phyloP scores from a whole-genome alignment of 192 early-diverging fungal species.

The Lobosporangium transversale region DNA sequence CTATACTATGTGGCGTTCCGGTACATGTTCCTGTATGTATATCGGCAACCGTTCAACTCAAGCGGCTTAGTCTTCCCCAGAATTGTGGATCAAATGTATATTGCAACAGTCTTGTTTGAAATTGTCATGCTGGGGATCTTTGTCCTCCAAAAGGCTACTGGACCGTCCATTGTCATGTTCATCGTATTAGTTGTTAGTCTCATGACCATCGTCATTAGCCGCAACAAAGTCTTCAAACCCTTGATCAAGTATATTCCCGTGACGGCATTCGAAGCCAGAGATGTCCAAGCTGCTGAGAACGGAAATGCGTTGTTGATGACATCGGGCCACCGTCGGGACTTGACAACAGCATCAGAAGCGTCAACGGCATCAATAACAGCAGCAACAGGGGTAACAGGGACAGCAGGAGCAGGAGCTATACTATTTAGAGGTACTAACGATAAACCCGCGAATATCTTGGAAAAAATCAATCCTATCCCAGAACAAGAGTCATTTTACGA shows the following conservation, averaged over 20 bases:
- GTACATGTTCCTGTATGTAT: constrained; percentile 83
- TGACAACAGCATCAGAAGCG: neutral
- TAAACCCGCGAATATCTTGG: neutral
- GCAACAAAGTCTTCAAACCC: constrained; percentile 52
- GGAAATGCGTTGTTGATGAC: no score
- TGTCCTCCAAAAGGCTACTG: constrained; percentile 59
- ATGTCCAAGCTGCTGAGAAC: neutral
- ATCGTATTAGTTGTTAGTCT: constrained; percentile 36
- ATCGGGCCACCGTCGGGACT: no score
- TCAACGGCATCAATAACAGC: neutral
- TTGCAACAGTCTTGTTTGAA: constrained; percentile 75
- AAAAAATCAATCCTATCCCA: constrained; percentile 20
- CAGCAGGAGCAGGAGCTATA: no score
- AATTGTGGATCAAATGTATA: constrained; percentile 67
- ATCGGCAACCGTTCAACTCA: constrained; percentile 64
- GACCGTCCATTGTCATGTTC: constrained; percentile 59
- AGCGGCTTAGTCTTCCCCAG: constrained; percentile 71
- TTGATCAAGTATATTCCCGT: constrained; percentile 58
- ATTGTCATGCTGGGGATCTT: constrained; percentile 77
- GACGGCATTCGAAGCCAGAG: constrained; percentile 18
- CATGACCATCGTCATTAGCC: constrained; percentile 40
- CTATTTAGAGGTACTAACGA: no score
- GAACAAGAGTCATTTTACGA: constrained; percentile 20
- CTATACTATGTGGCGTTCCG: constrained; percentile 77
- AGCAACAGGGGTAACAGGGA: no score